Percentiles rank a stretch among this genome's conserved stretches.
phyloP scores from a whole-genome alignment of 257 asterid genomes.

The Jacaranda copaia region DNA sequence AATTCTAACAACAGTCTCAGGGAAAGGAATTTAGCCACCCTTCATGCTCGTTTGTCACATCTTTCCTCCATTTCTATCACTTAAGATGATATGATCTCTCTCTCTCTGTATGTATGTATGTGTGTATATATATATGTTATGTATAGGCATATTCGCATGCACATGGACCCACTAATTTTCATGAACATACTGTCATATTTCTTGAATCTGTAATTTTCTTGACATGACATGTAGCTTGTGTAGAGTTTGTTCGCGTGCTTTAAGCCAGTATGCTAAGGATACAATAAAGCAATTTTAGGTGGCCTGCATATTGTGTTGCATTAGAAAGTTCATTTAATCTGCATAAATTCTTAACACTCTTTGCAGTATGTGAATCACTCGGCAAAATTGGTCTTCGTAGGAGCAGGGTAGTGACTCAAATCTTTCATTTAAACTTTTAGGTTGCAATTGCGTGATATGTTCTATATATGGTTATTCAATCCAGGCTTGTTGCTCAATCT shows the following conservation, averaged over 20 bases:
- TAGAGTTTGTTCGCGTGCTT: conserved; percentile 19
- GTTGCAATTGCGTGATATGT: not conserved
- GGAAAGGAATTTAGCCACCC: not conserved
- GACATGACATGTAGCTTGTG: not conserved
- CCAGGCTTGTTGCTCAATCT: not conserved
- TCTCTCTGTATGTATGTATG: not conserved
- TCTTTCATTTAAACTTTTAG: not conserved
- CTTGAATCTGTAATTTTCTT: not conserved
- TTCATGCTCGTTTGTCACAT: not conserved
- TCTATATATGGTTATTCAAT: not conserved
- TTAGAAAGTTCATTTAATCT: not conserved
- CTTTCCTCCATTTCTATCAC: not conserved
- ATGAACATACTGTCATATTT: not conserved
- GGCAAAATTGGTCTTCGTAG: not conserved
- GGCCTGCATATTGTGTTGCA: too few species aligned
- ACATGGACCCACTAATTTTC: not conserved
- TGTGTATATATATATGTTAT: too few species aligned
- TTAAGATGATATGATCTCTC: not conserved
- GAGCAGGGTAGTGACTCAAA: not conserved
- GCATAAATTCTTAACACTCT: not conserved
- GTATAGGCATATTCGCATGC: too few species aligned
- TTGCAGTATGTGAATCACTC: not conserved
- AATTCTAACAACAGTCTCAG: not conserved
- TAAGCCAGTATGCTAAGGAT: conserved; percentile 16
- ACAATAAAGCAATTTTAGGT: not conserved